Evolutionary conservation across 345 rosid species (phyloP), one percentile per base, ranked within the genome.

Genomic region (Pugionium cornutum): DNA sequence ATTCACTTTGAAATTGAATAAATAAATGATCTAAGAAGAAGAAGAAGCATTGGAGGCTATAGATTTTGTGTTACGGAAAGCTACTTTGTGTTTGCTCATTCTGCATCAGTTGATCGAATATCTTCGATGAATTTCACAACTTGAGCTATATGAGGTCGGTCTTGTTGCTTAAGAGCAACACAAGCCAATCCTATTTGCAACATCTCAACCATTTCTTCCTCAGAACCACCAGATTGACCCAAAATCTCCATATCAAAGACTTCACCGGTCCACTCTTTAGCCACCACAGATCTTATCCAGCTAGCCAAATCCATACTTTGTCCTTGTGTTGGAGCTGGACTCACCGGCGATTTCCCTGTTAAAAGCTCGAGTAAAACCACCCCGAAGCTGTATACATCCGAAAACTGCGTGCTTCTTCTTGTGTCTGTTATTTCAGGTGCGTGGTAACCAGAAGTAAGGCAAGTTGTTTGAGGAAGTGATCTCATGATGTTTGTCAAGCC

Each of bases 361-460:
- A 95, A 77, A 2, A 91, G 84, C 84, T 95, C 99, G 0, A 95
- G 80, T 46, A 91, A 42, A 27, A 89, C 91, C 59, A 91, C 97
- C 0, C 97, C 99, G 4, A 95, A 95, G 83, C 95, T 95, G 83
- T 85, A 95, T 58, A 91, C 81, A 74, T 95, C 96, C 1, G 95
- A 83, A 48, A 82, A 71, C 74, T 91, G 95, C 7, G 86, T 82
- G 62, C 95, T 86, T 72, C 84, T 87, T 52, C 96, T 74, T 2
- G 95, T 87, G 78, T 95, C 96, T 7, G 88, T 79, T 67, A 89
- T 88, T 73, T 95, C 95, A 8, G 97, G 99, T n/a, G 97, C 95
- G 4, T 87, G 82, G 69, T 87, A 89, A 43, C 99, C 99, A 3
- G 89, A 88, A 50, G 85, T 84, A 5, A 83, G 83, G 59, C 82